Percentiles rank a stretch among this genome's conserved stretches.
Evolutionary conservation across 2,329 filamentous ascomycete species (phyloP).

Genomic region (Microdochium trichocladiopsis): DNA sequence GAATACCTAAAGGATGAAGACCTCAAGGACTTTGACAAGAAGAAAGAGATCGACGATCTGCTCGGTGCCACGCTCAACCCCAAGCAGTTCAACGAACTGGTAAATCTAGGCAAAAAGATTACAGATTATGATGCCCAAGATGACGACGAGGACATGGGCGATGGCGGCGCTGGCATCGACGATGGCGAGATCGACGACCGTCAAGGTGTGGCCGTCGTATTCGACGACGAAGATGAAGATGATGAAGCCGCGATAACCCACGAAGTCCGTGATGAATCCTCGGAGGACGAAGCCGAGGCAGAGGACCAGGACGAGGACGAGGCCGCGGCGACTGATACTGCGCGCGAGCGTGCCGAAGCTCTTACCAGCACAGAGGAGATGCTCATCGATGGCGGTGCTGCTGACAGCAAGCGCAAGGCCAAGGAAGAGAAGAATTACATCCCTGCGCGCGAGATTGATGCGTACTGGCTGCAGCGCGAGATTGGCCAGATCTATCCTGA

Average conservation of each 20-base stretch:
- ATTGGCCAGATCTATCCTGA: constrained; percentile 85
- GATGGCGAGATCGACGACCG: constrained; percentile 83
- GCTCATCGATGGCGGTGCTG: constrained; percentile 66
- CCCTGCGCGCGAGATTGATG: constrained; percentile 84
- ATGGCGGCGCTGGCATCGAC: constrained; percentile 56
- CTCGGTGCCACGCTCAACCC: constrained; percentile 74
- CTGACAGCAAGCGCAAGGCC: constrained; percentile 35
- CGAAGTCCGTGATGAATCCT: constrained; percentile 83
- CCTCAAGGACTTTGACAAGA: constrained; percentile 96
- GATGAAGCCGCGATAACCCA: constrained; percentile 70
- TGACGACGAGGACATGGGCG: constrained; percentile 81
- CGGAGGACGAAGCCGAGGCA: constrained; percentile 68
- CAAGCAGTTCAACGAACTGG: constrained; percentile 93
- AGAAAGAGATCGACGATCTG: constrained; percentile 93
- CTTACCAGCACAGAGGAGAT: constrained; percentile 64
- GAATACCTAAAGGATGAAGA: constrained; percentile 93
- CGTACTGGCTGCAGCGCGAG: constrained; percentile 93
- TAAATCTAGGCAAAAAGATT: constrained; percentile 97
- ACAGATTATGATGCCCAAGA: constrained; percentile 97
- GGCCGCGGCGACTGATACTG: constrained; percentile 31
- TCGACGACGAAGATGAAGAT: constrained; percentile 87
- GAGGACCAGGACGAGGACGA: constrained; percentile 50
- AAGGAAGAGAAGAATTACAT: constrained; percentile 57
- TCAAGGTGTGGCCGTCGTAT: constrained; percentile 95
- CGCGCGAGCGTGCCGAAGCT: constrained; percentile 41